Base-by-base conservation (phyloP, 805 yeast species). In the Wickerhamiella azymoides region DNA sequence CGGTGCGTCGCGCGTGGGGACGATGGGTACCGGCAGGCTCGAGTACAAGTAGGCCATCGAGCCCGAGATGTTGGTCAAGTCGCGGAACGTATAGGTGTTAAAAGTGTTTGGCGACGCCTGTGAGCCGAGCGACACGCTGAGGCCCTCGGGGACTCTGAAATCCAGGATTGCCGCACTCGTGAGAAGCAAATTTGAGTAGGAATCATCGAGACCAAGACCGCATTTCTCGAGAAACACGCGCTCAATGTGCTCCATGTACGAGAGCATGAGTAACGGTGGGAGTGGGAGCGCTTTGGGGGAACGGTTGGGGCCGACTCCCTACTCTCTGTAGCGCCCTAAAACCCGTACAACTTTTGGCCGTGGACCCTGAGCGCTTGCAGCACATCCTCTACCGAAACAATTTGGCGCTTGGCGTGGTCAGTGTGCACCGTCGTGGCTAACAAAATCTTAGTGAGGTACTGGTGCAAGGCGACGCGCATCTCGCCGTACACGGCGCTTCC, bases 321-420 rank as follows among this genome's bases (percentile, higher is more conserved):
- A n/a, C n/a, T n/a, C n/a, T n/a, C n/a, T n/a, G n/a, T n/a, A n/a
- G n/a, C n/a, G n/a, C 27, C 6, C 36, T 30, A 40, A 83, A 89
- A 92, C 86, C 97, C 97, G 69, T 89, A 89, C 70, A 92, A 80
- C 73, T 97, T 89, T 76, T 96, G 83, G 67, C 98, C 98, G 77
- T 89, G 96, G 80, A 97, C 85, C 92, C 89, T 89, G 74, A 89
- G 83, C 63, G 98, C 97, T 70, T 89, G 92, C 62, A 89, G 96
- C 60, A 89, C 97, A 68, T 89, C 98, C 65, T 89, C 79, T 53
- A 97, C 88, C 60, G 97, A 89, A 62, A 89, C 97, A 56, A 97
- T 88, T 84, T 89, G 88, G 81, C 98, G 85, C 89, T 89, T 92
- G 62, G 97, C 97, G 80, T 89, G 96, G 74, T 89, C 97, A 58